These are phyloP conservation scores for Phaffia tasmanica DNA, from an alignment of 768 basidiomycete species.

Conservation along the genomic window DNA sequence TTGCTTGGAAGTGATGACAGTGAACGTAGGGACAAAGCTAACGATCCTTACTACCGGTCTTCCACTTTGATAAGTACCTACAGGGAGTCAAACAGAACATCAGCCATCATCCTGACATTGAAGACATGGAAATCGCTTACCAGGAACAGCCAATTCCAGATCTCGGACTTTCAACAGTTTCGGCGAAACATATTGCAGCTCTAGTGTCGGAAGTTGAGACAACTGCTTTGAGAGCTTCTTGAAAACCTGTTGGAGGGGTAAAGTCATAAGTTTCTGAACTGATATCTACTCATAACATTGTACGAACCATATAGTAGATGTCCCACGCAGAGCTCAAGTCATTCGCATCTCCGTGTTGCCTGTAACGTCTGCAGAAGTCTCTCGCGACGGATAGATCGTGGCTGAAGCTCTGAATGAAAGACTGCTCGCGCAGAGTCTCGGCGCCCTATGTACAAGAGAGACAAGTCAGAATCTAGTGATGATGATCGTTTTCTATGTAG, in stretches of 20 bases:
- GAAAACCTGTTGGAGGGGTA: slow-evolving; percentile 57
- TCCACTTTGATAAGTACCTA: slow-evolving; percentile 86
- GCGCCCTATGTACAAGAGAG: slow-evolving; percentile 55
- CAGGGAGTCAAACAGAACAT: neutral
- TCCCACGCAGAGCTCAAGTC: slow-evolving; percentile 98
- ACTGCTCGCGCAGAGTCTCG: slow-evolving; percentile 83
- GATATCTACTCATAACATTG: neutral
- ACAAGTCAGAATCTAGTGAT: neutral
- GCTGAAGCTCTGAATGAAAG: slow-evolving; percentile 87
- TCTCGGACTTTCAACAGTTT: slow-evolving; percentile 75
- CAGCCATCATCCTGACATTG: neutral
- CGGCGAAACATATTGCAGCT: slow-evolving; percentile 95
- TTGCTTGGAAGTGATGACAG: slow-evolving; percentile 93
- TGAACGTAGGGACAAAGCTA: slow-evolving; percentile 76
- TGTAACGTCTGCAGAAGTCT: slow-evolving; percentile 77
- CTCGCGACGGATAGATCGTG: slow-evolving; percentile 84
- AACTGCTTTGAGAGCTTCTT: slow-evolving; percentile 91
- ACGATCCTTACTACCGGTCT: slow-evolving; percentile 67
- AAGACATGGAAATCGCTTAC: slow-evolving; percentile 39
- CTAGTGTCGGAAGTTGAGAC: slow-evolving; percentile 73
- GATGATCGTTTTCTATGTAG: slow-evolving; percentile 37
- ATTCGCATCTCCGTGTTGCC: slow-evolving; percentile 68
- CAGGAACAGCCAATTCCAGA: slow-evolving; percentile 91
- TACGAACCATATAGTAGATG: slow-evolving; percentile 78
- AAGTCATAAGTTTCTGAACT: neutral